These are phyloP conservation scores for Dalbergia oliveri DNA, from an alignment of 306 rosid genomes.

Conservation along the genomic window DNA sequence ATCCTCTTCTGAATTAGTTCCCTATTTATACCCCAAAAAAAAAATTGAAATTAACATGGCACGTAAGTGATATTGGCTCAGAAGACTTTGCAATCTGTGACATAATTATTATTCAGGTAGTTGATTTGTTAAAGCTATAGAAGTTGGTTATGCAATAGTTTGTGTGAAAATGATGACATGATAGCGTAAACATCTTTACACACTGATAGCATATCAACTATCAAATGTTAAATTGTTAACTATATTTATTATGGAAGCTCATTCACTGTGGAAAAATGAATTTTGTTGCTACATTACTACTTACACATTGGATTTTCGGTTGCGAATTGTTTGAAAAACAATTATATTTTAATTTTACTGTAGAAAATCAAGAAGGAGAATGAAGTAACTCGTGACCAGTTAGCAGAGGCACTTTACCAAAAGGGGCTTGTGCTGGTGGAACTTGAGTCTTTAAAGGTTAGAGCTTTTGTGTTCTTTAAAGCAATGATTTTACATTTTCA, in stretches of 20 bases:
- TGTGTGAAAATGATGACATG: constrained; percentile 17
- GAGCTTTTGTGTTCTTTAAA: constrained; percentile 39
- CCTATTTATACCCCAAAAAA: background rate
- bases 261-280: constrained; percentile 2
- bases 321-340: constrained; percentile 29
- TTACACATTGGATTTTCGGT: constrained; percentile 16
- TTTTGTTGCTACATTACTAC: constrained; percentile 2
- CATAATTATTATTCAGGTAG: constrained; percentile 17
- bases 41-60: constrained; percentile 20
- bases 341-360: constrained; percentile 28
- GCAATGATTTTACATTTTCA: background rate
- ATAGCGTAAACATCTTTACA: constrained; percentile 14
- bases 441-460: constrained; percentile 76
- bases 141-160: constrained; percentile 21
- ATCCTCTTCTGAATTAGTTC: background rate
- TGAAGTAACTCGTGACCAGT: constrained; percentile 82
- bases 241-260: background rate
- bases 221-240: background rate
- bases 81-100: constrained; percentile 9
- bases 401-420: constrained; percentile 90
- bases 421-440: constrained; percentile 87
- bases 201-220: background rate
- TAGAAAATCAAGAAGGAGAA: constrained; percentile 87
- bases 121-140: constrained; percentile 21
- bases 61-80: constrained; percentile 21